Conservation (phyloP, 306 rosid species). For the Medicago arabica region DNA sequence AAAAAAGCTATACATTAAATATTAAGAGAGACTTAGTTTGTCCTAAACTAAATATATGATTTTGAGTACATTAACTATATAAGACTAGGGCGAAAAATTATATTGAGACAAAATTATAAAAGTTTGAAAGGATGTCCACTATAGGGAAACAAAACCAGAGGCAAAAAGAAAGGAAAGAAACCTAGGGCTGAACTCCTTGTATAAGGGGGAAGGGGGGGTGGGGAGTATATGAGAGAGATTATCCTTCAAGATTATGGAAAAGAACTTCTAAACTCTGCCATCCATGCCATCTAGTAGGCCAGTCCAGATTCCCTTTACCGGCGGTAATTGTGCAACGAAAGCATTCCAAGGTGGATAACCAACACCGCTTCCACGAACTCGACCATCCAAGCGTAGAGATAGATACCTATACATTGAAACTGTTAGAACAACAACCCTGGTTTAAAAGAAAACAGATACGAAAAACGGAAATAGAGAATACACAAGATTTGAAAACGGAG, state of each 20-base stretch:
- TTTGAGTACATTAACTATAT: conserved; percentile 4
- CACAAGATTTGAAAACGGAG: neutral
- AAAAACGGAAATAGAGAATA: neutral
- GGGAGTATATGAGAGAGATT: neutral
- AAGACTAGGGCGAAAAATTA: conserved; percentile 14
- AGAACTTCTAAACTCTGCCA: conserved; percentile 75
- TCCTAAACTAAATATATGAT: neutral
- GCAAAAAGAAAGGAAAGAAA: neutral
- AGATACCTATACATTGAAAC: conserved; percentile 61
- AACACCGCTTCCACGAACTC: conserved; percentile 91
- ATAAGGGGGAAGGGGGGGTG: neutral
- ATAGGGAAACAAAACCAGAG: conserved; percentile 26
- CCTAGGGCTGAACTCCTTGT: conserved; percentile 3
- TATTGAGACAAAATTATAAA: too few relatives aligned
- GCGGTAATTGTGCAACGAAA: conserved; percentile 87
- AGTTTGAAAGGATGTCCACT: conserved; percentile 11
- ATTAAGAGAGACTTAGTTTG: neutral
- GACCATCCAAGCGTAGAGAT: conserved; percentile 91
- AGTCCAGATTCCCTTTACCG: conserved; percentile 91
- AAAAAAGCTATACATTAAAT: neutral
- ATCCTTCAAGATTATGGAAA: neutral
- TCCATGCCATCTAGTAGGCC: conserved; percentile 94
- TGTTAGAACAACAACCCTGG: neutral
- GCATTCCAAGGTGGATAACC: conserved; percentile 99
- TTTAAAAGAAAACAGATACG: neutral